Evolutionary conservation across 2,329 filamentous ascomycete genomes (phyloP).

Genomic region (Aspergillus persii): DNA sequence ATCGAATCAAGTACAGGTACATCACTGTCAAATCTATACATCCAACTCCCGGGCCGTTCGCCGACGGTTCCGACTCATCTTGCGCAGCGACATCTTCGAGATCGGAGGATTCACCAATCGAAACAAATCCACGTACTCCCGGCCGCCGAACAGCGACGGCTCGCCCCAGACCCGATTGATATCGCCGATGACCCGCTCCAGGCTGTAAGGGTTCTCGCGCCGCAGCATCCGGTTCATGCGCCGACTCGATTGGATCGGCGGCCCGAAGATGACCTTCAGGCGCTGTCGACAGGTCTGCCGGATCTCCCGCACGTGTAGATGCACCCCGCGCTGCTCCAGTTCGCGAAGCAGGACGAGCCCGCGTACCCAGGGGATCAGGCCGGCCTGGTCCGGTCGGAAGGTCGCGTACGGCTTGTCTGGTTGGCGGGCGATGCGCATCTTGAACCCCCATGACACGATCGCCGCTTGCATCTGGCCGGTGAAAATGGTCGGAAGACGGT

Average conservation of each 20-base stretch:
- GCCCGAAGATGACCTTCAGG: slow-evolving; percentile 37
- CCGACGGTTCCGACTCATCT: slow-evolving; percentile 2
- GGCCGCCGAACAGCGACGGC: slow-evolving; percentile 26
- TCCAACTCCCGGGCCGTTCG: background rate
- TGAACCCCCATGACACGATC: slow-evolving; percentile 53
- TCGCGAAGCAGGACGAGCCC: slow-evolving; percentile 41
- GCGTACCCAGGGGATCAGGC: slow-evolving; percentile 39
- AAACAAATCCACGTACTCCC: slow-evolving; percentile 19
- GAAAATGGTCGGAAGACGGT: slow-evolving; percentile 43
- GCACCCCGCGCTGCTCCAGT: slow-evolving; percentile 36
- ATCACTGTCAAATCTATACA: background rate
- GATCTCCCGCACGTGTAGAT: slow-evolving; percentile 29
- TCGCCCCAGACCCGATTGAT: slow-evolving; percentile 37
- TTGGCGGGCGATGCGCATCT: slow-evolving; percentile 24
- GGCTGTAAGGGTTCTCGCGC: slow-evolving; percentile 33
- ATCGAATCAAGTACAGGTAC: background rate
- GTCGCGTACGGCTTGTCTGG: slow-evolving; percentile 18
- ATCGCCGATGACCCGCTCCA: slow-evolving; percentile 31
- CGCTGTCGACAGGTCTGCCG: slow-evolving; percentile 35
- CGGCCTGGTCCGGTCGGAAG: slow-evolving; percentile 17
- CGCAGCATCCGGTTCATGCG: slow-evolving; percentile 37
- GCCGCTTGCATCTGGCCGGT: slow-evolving; percentile 43
- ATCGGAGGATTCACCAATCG: slow-evolving; percentile 24
- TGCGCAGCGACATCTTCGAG: slow-evolving; percentile 10
- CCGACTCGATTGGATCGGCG: slow-evolving; percentile 27